phyloP scores from a whole-genome alignment of 1,284 basidiomycete genomes.

The Irpex sp. region DNA sequence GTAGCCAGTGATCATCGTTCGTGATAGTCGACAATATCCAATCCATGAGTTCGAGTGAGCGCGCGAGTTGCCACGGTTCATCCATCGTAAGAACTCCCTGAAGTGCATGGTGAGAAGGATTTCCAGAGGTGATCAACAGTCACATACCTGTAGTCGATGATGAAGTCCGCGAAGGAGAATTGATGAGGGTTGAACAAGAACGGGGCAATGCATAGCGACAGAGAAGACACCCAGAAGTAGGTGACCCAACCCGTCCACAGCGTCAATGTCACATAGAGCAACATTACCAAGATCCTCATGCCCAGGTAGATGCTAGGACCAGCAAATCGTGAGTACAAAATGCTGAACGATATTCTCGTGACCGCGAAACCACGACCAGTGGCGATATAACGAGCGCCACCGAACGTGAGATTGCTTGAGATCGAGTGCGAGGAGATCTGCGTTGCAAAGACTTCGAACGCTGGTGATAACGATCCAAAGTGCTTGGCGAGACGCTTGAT shows the following conservation, averaged over 20 bases:
- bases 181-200: conserved; percentile 98
- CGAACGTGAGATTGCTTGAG: conserved; percentile 90
- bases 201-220: conserved; percentile 86
- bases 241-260: conserved; percentile 89
- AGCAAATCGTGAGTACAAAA: conserved; percentile 93
- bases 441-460: conserved; percentile 95
- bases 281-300: conserved; percentile 84
- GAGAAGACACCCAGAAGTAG: conserved; percentile 94
- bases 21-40: conserved; percentile 90
- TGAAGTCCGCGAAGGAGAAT: conserved; percentile 91
- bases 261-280: conserved; percentile 88
- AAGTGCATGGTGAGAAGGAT: conserved; percentile 14
- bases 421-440: conserved; percentile 97
- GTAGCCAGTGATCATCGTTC: conserved; percentile 96
- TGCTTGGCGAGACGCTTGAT: conserved; percentile 88
- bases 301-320: conserved; percentile 96
- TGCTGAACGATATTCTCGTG: conserved; percentile 88
- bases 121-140: not conserved
- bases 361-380: conserved; percentile 98
- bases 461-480: conserved; percentile 88
- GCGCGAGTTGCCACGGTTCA: conserved; percentile 93
- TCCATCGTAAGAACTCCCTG: conserved; percentile 94
- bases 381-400: conserved; percentile 96
- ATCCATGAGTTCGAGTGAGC: conserved; percentile 99
- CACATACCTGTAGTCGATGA: conserved; percentile 87